A percentile compares a stretch with the other conserved stretches of the same genome.
Evolutionary conservation across 2,329 filamentous ascomycete species (phyloP).

Genomic region (Colletotrichum nymphaeae): DNA sequence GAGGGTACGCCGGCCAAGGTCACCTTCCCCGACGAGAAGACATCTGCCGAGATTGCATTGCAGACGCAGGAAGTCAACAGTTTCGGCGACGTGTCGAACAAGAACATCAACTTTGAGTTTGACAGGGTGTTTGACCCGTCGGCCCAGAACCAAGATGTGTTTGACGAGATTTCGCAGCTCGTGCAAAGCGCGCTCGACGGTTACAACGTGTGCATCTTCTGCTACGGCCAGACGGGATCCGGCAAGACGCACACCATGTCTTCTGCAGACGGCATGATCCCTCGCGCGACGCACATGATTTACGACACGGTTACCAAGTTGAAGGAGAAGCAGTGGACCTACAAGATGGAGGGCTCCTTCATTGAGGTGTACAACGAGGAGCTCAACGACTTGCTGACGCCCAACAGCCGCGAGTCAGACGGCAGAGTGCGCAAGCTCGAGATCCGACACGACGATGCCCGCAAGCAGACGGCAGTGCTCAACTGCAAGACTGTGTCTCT

Average conservation of each 20-base stretch:
- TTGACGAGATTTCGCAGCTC: conserved; percentile 95
- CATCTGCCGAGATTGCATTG: conserved; percentile 87
- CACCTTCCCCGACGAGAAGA: conserved; percentile 83
- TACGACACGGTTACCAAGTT: conserved; percentile 87
- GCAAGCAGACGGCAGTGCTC: conserved; percentile 84
- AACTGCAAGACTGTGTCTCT: conserved; percentile 83
- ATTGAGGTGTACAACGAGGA: conserved; percentile 99
- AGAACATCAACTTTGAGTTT: conserved; percentile 88
- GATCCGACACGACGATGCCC: conserved; percentile 85
- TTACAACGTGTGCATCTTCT: conserved; percentile 99
- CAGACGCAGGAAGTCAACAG: conserved; percentile 86
- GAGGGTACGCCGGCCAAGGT: conserved; percentile 80
- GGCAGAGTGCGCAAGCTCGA: conserved; percentile 85
- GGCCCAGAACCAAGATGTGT: conserved; percentile 85
- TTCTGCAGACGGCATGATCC: conserved; percentile 91
- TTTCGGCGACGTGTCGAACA: conserved; percentile 78
- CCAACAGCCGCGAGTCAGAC: conserved; percentile 70
- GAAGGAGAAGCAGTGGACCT: conserved; percentile 92
- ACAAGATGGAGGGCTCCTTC: conserved; percentile 94
- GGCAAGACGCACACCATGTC: conserved; percentile 99
- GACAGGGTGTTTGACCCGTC: conserved; percentile 89
- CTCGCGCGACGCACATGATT: conserved; percentile 91
- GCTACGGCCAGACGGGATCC: conserved; percentile 96
- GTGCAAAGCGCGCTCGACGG: conserved; percentile 97
- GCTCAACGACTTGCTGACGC: conserved; percentile 84